Evolutionary conservation across 257 asterid species (phyloP).

Genomic region (Solanum sitiens): DNA sequence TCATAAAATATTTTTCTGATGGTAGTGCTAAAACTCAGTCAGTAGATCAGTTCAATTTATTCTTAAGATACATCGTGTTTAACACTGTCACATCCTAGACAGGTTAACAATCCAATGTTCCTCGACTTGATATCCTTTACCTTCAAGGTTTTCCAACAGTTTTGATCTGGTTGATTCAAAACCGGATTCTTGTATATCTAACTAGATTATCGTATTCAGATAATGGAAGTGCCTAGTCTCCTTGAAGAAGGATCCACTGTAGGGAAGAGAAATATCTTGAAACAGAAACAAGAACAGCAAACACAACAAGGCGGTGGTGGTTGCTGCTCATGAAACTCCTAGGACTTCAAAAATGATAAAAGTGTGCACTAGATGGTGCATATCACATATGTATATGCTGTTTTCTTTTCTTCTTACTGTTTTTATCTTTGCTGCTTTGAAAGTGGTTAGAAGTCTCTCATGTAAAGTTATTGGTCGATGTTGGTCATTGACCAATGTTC

Average conservation of each 20-base stretch:
- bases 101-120: background rate
- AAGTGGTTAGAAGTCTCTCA: background rate
- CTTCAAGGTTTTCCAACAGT: background rate
- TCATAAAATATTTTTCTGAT: background rate
- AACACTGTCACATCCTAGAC: too few species aligned
- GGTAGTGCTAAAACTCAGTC: too few species aligned
- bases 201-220: slow-evolving; percentile 23
- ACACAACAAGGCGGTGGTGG: slow-evolving; percentile 33
- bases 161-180: background rate
- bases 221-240: slow-evolving; percentile 89
- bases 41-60: too few species aligned
- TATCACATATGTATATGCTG: background rate
- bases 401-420: background rate
- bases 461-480: background rate
- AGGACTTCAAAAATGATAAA: background rate
- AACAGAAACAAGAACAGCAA: slow-evolving; percentile 65
- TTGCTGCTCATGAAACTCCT: slow-evolving; percentile 56
- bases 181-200: background rate
- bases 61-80: too few species aligned
- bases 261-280: slow-evolving; percentile 70
- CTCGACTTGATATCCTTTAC: background rate
- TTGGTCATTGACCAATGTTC: background rate
- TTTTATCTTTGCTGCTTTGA: background rate
- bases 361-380: background rate
- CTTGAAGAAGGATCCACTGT: slow-evolving; percentile 68